Evolutionary conservation across 495 filamentous ascomycete genomes (phyloP), one percentile per base, ranked within the genome.

Genomic region (Daldinia childiae): DNA sequence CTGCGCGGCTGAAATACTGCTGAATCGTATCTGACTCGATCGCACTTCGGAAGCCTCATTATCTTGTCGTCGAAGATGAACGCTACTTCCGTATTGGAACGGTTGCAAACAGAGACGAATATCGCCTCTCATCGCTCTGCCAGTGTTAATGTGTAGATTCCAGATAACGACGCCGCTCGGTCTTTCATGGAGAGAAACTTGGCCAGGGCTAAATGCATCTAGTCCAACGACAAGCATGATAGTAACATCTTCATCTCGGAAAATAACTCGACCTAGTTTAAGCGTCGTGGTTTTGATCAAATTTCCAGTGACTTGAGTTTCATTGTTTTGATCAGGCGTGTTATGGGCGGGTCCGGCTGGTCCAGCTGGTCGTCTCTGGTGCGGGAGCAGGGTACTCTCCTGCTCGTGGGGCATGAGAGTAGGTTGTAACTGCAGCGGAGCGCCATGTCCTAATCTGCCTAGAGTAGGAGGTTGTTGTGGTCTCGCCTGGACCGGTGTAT

Each of bases 51-150:
- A 14, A 11, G 24, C 4, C 12, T 38, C 14, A 43, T 36, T 27
- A 48, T 41, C 41, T 43, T 24, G 38, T 62, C 64, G 55, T 5
- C 69, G 50, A 6, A 48, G 19, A 48, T 48, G 43, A 24, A 64
- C 52, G 6, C 6, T 30, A 12, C 32, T 54, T 29, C 59, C 69
- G 9, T 27, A 12, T 6, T 27, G 26, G 4, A 43, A 24, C 3
- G 54, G 59, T 6, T 6, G 7, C 15, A 73, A 26, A 11, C 55
- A 68, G 15, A 27, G 21, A 12, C 70, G 65, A 27, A 73, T 36
- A 27, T 73, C 70, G 14, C 65, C 70, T 21, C 41, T 61, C 6
- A 62, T 9, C 32, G 38, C 38, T 29, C 21, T 48, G 3, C 21
- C 19, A 5, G 54, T 38, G 1, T 58, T 15, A 3, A 38, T 21